Base-by-base conservation (phyloP, 768 basidiomycete species). In the Cystofilobasidium macerans region DNA sequence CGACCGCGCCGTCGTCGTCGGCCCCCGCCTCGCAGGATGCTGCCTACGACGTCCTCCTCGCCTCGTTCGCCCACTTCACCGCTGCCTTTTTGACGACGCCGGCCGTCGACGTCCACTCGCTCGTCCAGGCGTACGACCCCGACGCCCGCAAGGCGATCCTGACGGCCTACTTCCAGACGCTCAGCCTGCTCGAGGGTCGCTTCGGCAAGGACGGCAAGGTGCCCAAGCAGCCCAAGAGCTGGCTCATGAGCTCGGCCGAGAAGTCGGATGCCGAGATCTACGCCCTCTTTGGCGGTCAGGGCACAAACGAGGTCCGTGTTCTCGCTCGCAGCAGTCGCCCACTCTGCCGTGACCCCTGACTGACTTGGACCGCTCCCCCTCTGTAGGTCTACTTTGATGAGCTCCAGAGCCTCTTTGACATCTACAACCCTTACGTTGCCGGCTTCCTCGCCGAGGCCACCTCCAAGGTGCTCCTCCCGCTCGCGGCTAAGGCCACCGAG, bases 271-370 rank as follows among this genome's bases (percentile, higher is more conserved):
- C 76, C 5, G 72, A 76, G 70, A 78, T 97, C 71, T 97, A 87
- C 77, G 94, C 90, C 60, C 80, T 99, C 45, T 99, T 99, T 74
- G 94, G 94, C 60, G 95, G 95, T 18, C 95, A 99, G 77, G 95
- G 95, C 65, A 89, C 87, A 67, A 98, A 98, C 77, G 95, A 98
- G 71, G 76, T 77, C 57, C 72, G 75, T 70, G 12, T 22, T 2
- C 33, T 26, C 20, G 33, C 20, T 24, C 20, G 36, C 35, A 4
- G 22, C 11, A n/a, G n/a, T n/a, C 14, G 5, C 47, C 40, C 18
- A 13, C 22, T 3, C 16, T 14, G 20, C 42, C 59, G 24, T 30
- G n/a, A n/a, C 24, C 20, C 16, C 14, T 16, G 5, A 3, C 13
- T n/a, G 45, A 4, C 45, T 47, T 47, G 22, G 20, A 12, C 18